phyloP scores from a whole-genome alignment of 208 protist species.

The Borovskyia barvae region DNA sequence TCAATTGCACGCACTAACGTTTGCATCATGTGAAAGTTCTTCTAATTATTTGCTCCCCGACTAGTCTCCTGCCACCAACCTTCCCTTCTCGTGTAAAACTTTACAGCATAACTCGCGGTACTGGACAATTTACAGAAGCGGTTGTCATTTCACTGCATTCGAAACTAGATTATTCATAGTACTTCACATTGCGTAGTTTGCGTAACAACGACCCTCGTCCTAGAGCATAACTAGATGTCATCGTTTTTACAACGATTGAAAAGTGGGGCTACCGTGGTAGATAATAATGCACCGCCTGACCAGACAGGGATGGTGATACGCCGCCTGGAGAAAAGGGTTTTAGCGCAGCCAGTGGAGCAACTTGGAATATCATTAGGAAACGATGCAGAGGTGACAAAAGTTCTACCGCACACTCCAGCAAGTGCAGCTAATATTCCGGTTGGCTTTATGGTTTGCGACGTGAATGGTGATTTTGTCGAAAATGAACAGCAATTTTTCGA shows the following conservation, averaged over 20 bases:
- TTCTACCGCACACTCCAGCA: slow-evolving; percentile 43
- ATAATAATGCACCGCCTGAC: slow-evolving; percentile 65
- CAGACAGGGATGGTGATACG: slow-evolving; percentile 50
- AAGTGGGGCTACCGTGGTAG: slow-evolving; percentile 38
- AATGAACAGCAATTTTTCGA: slow-evolving; percentile 48
- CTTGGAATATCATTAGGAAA: slow-evolving; percentile 67
- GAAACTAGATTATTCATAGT: background rate
- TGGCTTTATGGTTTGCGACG: slow-evolving; percentile 69
- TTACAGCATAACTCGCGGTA: background rate
- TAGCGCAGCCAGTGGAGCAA: slow-evolving; percentile 45
- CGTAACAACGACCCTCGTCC: background rate
- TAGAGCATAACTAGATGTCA: slow-evolving; percentile 29
- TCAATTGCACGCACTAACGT: too few species aligned
- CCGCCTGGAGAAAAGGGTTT: slow-evolving; percentile 53
- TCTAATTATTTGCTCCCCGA: background rate
- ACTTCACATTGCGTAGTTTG: background rate
- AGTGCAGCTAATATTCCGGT: slow-evolving; percentile 55
- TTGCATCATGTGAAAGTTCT: too few species aligned
- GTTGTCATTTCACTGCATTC: background rate
- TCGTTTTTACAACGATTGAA: slow-evolving; percentile 70
- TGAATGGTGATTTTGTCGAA: slow-evolving; percentile 78
- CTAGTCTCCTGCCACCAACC: background rate
- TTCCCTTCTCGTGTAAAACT: background rate
- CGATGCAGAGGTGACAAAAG: slow-evolving; percentile 57
- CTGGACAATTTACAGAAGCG: too few species aligned